Evolutionary conservation across 2,329 filamentous ascomycete species (phyloP), one percentile per base, ranked within the genome.

Genomic region (Fusarium chaquense): DNA sequence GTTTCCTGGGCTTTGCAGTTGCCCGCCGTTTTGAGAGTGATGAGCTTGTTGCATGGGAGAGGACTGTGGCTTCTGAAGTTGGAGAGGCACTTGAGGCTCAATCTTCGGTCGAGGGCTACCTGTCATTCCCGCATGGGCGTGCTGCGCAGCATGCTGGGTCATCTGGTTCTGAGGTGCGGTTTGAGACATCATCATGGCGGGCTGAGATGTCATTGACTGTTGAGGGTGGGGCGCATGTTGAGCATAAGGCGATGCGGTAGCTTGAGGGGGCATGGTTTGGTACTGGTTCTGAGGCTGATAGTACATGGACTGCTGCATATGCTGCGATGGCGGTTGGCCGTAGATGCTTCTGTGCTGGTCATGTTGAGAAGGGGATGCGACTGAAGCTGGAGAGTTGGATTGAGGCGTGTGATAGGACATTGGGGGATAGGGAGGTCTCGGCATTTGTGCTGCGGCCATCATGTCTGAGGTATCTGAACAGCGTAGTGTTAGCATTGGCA

Each of bases 371-470:
- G 93, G 91, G 35, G 95, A 98, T 69, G 94, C 92, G 75, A 98
- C 94, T 52, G 94, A 97, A 40, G 93, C 93, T 50, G 95, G 95
- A 58, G 95, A 97, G 81, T 95, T 97, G 59, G 94, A 97, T 83
- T 98, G 94, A 58, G 94, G 94, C 20, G 94, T 97, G 80, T 98
- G 93, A 79, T 98, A 98, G 33, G 86, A 86, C 78, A 97, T 97
- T 65, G 93, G 93, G 73, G 94, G 94, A 79, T 97, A 97, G 47
- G 90, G 87, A 74, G 90, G 89, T 80, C 91, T 89, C 81, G 93
- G 91, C 92, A 89, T 86, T 77, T 84, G 82, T 67, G 83, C 83
- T 75, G 87, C 85, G 82, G 90, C 91, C 86, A 88, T 91, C 84
- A 90, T 90, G 71, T 89, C 87, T 81, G 85, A 84, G 65, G 85